Evolutionary conservation across 2,329 filamentous ascomycete species (phyloP).

Genomic region (Zasmidium angulare): DNA sequence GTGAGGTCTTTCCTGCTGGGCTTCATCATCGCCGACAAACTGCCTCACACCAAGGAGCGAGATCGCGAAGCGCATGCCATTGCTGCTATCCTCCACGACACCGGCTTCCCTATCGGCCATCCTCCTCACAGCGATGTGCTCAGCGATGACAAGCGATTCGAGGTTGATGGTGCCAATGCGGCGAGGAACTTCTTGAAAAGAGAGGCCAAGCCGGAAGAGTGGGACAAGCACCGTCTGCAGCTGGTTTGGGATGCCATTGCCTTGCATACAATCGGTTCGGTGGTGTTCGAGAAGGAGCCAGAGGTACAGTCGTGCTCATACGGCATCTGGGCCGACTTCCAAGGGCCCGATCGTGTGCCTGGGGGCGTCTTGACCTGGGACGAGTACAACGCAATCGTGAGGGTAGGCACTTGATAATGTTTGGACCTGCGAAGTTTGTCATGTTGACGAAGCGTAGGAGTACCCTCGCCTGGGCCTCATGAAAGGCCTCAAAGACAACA

Average conservation of each 20-base stretch:
- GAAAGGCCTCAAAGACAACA: slow-evolving; percentile 37
- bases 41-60: slow-evolving; percentile 28
- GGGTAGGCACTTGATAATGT: slow-evolving; percentile 6
- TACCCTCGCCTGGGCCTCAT: slow-evolving; percentile 40
- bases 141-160: slow-evolving; percentile 49
- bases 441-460: slow-evolving; percentile 7
- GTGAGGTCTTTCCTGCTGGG: slow-evolving; percentile 41
- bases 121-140: slow-evolving; percentile 43
- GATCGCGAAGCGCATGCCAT: slow-evolving; percentile 24
- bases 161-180: slow-evolving; percentile 51
- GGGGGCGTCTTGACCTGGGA: slow-evolving; percentile 22
- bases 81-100: slow-evolving; percentile 36
- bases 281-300: slow-evolving; percentile 45
- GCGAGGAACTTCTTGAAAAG: slow-evolving; percentile 42
- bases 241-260: slow-evolving; percentile 53
- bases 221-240: slow-evolving; percentile 45
- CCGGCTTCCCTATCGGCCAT: slow-evolving; percentile 41
- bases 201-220: slow-evolving; percentile 28
- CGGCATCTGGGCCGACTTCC: slow-evolving; percentile 25
- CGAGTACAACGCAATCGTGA: slow-evolving; percentile 20
- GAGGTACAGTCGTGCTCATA: slow-evolving; percentile 38
- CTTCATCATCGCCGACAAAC: slow-evolving; percentile 35
- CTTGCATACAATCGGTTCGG: slow-evolving; percentile 42
- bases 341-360: slow-evolving; percentile 21
- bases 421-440: too few relatives aligned